These are phyloP conservation scores for Podospora pseudocomata DNA, from an alignment of 495 filamentous ascomycete species.

Conservation along the genomic window DNA sequence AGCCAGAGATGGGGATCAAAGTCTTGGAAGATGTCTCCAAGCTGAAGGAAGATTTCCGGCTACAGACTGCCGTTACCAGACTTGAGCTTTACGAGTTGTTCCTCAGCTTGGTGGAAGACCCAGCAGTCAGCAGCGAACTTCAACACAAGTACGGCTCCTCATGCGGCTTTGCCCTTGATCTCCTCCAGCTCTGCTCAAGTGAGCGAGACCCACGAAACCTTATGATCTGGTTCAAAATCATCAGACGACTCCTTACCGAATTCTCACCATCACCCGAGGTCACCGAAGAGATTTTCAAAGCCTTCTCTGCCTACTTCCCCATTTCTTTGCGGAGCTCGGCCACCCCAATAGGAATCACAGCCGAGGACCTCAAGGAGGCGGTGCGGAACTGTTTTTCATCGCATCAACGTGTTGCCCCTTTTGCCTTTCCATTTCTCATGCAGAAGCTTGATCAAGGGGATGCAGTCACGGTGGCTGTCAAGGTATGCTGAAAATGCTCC, in stretches of 20 bases:
- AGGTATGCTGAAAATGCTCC: constrained; percentile 21
- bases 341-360: constrained; percentile 41
- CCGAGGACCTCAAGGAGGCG: constrained; percentile 47
- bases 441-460: constrained; percentile 51
- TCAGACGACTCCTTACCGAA: constrained; percentile 36
- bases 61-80: constrained; percentile 43
- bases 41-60: constrained; percentile 46
- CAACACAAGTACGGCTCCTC: constrained; percentile 39
- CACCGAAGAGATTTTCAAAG: constrained; percentile 44
- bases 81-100: constrained; percentile 48
- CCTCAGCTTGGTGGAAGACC: constrained; percentile 35
- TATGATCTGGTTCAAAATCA: constrained; percentile 45
- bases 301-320: constrained; percentile 51
- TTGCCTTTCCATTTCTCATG: constrained; percentile 44
- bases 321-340: constrained; percentile 46
- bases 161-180: constrained; percentile 37
- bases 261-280: constrained; percentile 42
- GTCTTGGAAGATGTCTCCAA: constrained; percentile 43
- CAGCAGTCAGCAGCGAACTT: constrained; percentile 37
- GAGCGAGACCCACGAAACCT: constrained; percentile 51
- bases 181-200: constrained; percentile 42
- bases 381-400: constrained; percentile 48
- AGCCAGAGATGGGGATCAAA: constrained; percentile 37
- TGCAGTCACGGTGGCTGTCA: constrained; percentile 48
- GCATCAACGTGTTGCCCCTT: constrained; percentile 37